Evolutionary conservation across 805 yeast species (phyloP).

Genomic region (Yamadazyma takamatsuzukensis): DNA sequence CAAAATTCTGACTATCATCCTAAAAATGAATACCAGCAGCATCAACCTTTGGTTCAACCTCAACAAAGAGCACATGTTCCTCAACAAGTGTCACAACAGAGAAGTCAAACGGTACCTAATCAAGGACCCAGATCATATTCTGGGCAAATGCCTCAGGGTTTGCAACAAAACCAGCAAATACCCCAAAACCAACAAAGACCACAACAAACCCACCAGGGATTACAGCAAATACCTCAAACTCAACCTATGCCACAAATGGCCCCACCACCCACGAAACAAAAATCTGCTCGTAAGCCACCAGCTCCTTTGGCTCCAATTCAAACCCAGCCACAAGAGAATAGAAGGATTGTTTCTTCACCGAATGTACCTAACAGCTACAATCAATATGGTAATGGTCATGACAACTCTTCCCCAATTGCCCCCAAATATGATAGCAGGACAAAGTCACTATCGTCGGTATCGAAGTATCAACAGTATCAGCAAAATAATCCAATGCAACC

Average conservation of each 20-base stretch:
- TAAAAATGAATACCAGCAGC: constrained; percentile 1
- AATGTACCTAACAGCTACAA: constrained; percentile 13
- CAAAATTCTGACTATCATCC: background rate
- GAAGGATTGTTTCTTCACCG: constrained; percentile 31
- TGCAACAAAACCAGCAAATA: constrained; percentile 1
- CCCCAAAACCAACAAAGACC: constrained; percentile 4
- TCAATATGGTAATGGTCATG: too few relatives aligned
- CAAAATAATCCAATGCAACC: constrained; percentile 8
- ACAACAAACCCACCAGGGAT: constrained; percentile 1
- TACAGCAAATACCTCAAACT: background rate
- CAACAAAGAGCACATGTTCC: too few relatives aligned
- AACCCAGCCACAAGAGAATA: constrained; percentile 2
- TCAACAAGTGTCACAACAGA: too few relatives aligned
- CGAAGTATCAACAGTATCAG: constrained; percentile 10
- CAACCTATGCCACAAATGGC: background rate
- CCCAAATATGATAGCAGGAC: constrained; percentile 20
- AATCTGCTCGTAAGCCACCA: background rate
- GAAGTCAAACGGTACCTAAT: too few relatives aligned
- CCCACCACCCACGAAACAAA: background rate
- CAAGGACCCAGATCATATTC: too few relatives aligned
- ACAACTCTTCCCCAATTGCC: constrained; percentile 9
- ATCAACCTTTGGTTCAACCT: constrained; percentile 2
- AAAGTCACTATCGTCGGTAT: constrained; percentile 25
- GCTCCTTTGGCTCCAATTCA: constrained; percentile 6
- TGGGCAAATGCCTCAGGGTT: background rate